These are phyloP conservation scores for Bauhinia variegata DNA, from an alignment of 306 rosid species.

Conservation along the genomic window DNA sequence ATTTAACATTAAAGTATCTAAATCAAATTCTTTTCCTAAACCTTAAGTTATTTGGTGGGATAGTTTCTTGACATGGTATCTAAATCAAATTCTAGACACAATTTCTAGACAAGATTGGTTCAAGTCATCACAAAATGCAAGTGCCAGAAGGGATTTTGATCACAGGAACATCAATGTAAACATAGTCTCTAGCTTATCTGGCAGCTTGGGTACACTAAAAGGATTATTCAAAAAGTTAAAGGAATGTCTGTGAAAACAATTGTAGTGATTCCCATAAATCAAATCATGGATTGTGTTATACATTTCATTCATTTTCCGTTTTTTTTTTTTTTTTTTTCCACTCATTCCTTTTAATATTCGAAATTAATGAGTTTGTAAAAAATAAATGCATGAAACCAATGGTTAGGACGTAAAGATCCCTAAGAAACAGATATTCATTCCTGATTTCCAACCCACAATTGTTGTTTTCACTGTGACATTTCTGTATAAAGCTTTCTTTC, in stretches of 20 bases:
- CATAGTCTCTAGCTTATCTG: neutral
- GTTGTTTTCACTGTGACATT: neutral
- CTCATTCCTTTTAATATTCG: neutral
- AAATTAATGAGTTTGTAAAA: neutral
- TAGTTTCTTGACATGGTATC: neutral
- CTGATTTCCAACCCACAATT: too few species aligned
- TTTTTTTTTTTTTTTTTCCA: neutral
- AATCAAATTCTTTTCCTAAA: too few species aligned
- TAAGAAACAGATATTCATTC: neutral
- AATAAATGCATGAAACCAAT: neutral
- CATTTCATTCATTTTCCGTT: too few species aligned
- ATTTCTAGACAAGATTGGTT: neutral
- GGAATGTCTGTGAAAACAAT: neutral
- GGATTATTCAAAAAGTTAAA: too few species aligned
- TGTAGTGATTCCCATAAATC: too few species aligned
- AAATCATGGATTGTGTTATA: too few species aligned
- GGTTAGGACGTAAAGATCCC: neutral
- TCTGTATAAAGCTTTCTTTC: neutral
- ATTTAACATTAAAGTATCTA: conserved; percentile 7
- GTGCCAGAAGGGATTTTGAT: neutral
- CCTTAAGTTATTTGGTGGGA: too few species aligned
- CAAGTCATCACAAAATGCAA: neutral
- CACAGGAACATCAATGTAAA: neutral
- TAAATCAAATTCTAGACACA: too few species aligned
- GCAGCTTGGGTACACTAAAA: neutral